Conservation (phyloP, 306 rosid species). For the Herpetospermum pedunculosum region DNA sequence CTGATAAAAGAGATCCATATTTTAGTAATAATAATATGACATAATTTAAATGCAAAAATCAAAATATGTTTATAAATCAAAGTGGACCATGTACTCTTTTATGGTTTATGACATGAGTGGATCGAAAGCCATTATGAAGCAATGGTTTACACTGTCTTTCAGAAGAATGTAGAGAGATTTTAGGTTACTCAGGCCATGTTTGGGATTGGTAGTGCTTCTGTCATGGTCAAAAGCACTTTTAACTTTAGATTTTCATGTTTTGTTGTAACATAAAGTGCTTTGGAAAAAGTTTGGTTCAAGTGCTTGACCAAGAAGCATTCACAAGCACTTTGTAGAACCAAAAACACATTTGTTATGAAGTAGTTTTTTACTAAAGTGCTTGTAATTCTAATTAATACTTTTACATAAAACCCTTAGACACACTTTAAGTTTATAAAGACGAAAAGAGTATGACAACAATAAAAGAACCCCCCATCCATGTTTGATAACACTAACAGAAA, state of each 20-base stretch:
- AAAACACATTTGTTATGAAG: background rate
- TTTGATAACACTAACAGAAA: background rate
- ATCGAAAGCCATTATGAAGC: background rate
- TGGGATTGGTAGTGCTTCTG: background rate
- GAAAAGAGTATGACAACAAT: background rate
- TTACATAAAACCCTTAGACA: background rate
- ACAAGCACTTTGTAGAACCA: background rate
- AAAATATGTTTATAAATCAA: background rate
- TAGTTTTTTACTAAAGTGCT: background rate
- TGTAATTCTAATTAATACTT: background rate
- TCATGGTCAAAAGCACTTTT: background rate
- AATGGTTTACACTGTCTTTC: background rate
- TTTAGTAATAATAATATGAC: background rate
- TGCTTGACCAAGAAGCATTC: background rate
- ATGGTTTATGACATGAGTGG: background rate
- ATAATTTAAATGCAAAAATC: background rate
- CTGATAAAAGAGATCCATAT: background rate
- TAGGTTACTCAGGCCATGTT: background rate
- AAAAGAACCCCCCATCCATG: background rate
- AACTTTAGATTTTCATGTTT: background rate
- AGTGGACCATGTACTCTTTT: background rate
- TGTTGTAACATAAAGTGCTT: background rate
- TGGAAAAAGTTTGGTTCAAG: background rate
- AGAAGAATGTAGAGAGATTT: background rate
- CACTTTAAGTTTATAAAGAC: background rate